Evolutionary conservation across 202 grass and related monocot genomes (phyloP).

Genomic region (Hordeum pubiflorum): DNA sequence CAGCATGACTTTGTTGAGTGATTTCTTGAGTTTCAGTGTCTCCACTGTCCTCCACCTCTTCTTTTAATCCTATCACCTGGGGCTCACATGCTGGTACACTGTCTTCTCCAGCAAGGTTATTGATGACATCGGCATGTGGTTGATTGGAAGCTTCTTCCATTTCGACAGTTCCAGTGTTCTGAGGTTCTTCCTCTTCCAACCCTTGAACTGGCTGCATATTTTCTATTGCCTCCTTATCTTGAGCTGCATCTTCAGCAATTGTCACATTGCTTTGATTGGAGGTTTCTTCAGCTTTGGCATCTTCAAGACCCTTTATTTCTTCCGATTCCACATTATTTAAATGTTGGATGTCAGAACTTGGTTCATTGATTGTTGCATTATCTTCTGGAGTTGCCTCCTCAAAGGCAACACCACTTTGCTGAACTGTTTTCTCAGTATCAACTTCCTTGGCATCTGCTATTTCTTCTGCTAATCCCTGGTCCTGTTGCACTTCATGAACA

Average conservation of each 20-base stretch:
- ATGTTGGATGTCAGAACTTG: conserved; percentile 16
- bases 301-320: conserved; percentile 11
- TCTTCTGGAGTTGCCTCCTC: conserved; percentile 21
- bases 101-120: neutral
- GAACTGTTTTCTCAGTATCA: conserved; percentile 4
- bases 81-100: neutral
- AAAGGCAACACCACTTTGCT: conserved; percentile 15
- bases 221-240: conserved; percentile 5
- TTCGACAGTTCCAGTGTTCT: neutral
- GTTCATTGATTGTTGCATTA: neutral
- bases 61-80: conserved; percentile 7
- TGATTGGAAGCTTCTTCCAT: conserved; percentile 9
- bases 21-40: conserved; percentile 20
- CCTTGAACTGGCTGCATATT: conserved; percentile 1
- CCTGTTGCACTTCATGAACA: conserved; percentile 15
- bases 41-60: conserved; percentile 22
- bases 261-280: neutral
- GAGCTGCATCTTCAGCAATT: conserved; percentile 15
- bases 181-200: conserved; percentile 17
- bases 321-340: neutral
- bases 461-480: conserved; percentile 28
- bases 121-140: neutral
- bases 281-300: conserved; percentile 12
- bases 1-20: neutral
- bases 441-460: neutral